A percentile compares a stretch with the other conserved stretches of the same genome.
phyloP scores from a whole-genome alignment of 2,329 filamentous ascomycete species.

The Colletotrichum sojae region DNA sequence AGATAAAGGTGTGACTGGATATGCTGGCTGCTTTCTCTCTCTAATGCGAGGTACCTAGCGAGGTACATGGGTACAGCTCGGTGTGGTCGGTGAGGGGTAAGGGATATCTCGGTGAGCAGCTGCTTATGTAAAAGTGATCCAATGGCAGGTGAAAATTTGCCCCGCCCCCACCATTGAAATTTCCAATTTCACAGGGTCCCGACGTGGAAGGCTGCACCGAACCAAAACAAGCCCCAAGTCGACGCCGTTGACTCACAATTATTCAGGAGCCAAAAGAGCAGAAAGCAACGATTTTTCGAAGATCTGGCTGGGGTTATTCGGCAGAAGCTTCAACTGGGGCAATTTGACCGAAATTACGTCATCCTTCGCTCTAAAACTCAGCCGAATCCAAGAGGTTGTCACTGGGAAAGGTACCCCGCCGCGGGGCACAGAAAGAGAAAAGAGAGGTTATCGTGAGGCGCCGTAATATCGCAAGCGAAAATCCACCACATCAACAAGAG shows the following conservation, averaged over 20 bases:
- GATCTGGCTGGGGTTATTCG: no score
- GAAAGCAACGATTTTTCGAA: neutral
- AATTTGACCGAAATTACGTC: neutral
- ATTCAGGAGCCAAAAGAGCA: neutral
- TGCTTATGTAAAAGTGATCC: constrained; percentile 40
- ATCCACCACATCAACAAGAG: neutral
- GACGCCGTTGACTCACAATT: constrained; percentile 23
- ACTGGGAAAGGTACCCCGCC: constrained; percentile 26
- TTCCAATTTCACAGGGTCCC: constrained; percentile 36
- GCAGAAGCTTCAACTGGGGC: no score
- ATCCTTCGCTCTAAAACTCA: neutral
- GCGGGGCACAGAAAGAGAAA: constrained; percentile 28
- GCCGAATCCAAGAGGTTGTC: neutral
- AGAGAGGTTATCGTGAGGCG: constrained; percentile 9
- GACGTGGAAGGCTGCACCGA: neutral
- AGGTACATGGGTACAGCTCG: no score
- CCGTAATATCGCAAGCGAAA: constrained; percentile 14
- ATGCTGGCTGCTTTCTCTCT: no score
- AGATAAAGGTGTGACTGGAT: no score
- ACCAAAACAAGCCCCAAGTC: constrained; percentile 17
- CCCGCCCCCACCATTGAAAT: constrained; percentile 44
- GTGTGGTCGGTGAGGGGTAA: neutral
- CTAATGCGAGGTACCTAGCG: no score
- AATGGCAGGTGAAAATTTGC: constrained; percentile 38
- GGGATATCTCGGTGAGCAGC: constrained; percentile 9